Conservation (phyloP, 352 stramenopile genomes). For the Pythium folliculosum region DNA sequence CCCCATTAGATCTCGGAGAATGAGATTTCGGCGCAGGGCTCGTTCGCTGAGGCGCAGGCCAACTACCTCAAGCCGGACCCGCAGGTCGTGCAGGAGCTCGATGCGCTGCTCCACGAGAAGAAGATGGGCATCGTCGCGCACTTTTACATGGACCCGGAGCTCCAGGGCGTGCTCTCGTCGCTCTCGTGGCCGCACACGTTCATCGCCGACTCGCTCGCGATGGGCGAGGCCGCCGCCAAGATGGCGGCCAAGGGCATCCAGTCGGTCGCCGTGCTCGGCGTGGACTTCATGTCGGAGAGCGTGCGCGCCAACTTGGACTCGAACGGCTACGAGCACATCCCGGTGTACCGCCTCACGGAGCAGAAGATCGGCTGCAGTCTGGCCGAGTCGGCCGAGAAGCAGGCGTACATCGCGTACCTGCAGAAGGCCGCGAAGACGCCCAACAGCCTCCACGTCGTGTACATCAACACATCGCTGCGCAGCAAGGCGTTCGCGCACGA, state of each 20-base stretch:
- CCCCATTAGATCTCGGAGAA: slow-evolving; percentile 65
- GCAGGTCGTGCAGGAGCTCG: slow-evolving; percentile 85
- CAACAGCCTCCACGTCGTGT: slow-evolving; percentile 96
- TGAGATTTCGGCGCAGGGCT: slow-evolving; percentile 74
- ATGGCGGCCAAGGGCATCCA: slow-evolving; percentile 92
- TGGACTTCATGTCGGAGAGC: slow-evolving; percentile 98
- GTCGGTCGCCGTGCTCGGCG: slow-evolving; percentile 93
- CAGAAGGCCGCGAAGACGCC: slow-evolving; percentile 84
- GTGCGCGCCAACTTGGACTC: slow-evolving; percentile 93
- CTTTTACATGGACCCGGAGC: slow-evolving; percentile 99
- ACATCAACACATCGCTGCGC: slow-evolving; percentile 98
- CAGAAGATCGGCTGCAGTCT: slow-evolving; percentile 95
- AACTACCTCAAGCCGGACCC: slow-evolving; percentile 86
- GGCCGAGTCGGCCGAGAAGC: slow-evolving; percentile 92
- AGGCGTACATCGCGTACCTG: slow-evolving; percentile 94
- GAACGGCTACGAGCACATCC: slow-evolving; percentile 90
- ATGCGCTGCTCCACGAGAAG: slow-evolving; percentile 85
- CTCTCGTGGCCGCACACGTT: slow-evolving; percentile 90
- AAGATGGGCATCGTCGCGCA: slow-evolving; percentile 97
- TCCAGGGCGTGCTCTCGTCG: slow-evolving; percentile 89
- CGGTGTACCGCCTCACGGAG: slow-evolving; percentile 93
- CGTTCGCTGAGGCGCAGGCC: slow-evolving; percentile 88
- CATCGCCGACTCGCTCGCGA: slow-evolving; percentile 96
- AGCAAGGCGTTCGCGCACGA: slow-evolving; percentile 95
- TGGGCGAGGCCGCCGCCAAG: slow-evolving; percentile 96